phyloP scores from a whole-genome alignment of 768 basidiomycete species.

The Leccinellum luteum region DNA sequence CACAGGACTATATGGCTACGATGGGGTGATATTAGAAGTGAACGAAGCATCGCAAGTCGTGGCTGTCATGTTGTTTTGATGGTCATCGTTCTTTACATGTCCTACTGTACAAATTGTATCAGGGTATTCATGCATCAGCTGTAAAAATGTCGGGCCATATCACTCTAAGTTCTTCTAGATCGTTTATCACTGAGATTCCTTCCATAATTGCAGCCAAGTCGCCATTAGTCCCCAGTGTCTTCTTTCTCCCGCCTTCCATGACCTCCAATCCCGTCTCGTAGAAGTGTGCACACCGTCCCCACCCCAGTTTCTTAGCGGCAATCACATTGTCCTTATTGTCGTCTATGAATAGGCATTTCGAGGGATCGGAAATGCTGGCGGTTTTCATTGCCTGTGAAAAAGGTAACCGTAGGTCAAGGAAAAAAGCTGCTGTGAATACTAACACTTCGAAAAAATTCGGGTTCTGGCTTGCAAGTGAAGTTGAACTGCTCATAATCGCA shows the following conservation, averaged over 20 bases:
- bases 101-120: slow-evolving; percentile 3
- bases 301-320: slow-evolving; percentile 62
- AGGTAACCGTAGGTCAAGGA: neutral
- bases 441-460: slow-evolving; percentile 66
- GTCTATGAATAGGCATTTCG: slow-evolving; percentile 77
- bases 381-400: slow-evolving; percentile 57
- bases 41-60: slow-evolving; percentile 77
- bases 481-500: slow-evolving; percentile 70
- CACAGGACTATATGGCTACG: slow-evolving; percentile 60
- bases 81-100: neutral
- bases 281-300: slow-evolving; percentile 76
- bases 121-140: slow-evolving; percentile 6
- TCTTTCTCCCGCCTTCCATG: slow-evolving; percentile 60
- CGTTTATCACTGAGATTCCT: slow-evolving; percentile 50
- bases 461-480: slow-evolving; percentile 82
- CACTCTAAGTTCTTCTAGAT: slow-evolving; percentile 62
- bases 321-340: slow-evolving; percentile 70
- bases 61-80: slow-evolving; percentile 66
- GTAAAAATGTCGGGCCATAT: slow-evolving; percentile 75
- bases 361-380: slow-evolving; percentile 60
- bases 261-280: slow-evolving; percentile 63
- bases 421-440: neutral
- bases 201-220: slow-evolving; percentile 36
- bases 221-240: slow-evolving; percentile 40
- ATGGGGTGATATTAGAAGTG: slow-evolving; percentile 78